These are phyloP conservation scores for Chlorella sp. DNA, from an alignment of 139 green algal species.

Conservation along the genomic window DNA sequence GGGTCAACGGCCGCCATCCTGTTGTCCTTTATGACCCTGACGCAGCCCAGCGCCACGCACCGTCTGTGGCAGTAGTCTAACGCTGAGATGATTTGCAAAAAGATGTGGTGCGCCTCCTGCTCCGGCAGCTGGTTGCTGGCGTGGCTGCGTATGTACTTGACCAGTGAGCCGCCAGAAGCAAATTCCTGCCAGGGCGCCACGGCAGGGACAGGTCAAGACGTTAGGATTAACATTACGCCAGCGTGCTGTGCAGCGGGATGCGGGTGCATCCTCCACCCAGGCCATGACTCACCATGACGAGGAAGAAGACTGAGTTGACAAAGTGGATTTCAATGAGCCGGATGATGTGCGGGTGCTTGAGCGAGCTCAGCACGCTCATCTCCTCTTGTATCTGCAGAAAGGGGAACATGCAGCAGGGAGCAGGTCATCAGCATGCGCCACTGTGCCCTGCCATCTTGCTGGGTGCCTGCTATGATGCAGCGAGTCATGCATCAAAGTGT, in stretches of 20 bases:
- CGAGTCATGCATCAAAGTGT: no score
- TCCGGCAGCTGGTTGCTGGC: constrained; percentile 37
- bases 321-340: constrained; percentile 51
- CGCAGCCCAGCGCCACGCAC: no score
- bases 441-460: no score
- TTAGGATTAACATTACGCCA: no score
- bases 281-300: constrained; percentile 63
- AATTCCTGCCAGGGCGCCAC: constrained; percentile 53
- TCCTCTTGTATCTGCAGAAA: constrained; percentile 69
- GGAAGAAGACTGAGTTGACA: constrained; percentile 48
- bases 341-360: constrained; percentile 73
- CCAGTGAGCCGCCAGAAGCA: constrained; percentile 52
- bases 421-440: no score
- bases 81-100: constrained; percentile 54
- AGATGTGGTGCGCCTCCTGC: constrained; percentile 47
- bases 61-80: constrained; percentile 75
- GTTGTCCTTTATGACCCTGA: no score
- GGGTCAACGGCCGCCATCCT: no score
- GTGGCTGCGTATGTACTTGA: constrained; percentile 29
- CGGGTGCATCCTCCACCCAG: no score
- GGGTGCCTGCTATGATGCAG: no score
- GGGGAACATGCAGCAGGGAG: no score
- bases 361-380: constrained; percentile 50
- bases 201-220: no score
- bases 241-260: no score